Evolutionary conservation across 345 rosid genomes (phyloP), one percentile per base, ranked within the genome.

Genomic region (Zanthoxylum bungeanum): DNA sequence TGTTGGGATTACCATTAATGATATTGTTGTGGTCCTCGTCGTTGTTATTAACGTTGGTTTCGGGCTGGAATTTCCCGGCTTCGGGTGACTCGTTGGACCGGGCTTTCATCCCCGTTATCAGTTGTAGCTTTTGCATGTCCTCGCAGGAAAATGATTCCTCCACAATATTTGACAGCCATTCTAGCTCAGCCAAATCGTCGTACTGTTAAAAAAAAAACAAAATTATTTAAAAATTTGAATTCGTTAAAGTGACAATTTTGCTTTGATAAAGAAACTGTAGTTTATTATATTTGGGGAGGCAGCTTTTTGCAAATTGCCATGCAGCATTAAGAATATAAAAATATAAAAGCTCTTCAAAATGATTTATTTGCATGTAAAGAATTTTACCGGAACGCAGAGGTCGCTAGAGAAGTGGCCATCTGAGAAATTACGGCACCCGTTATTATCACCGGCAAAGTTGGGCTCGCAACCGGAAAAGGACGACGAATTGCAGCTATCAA

Each of bases 101-200:
- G 75, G 86, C 79, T 64, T 88, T 85, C 64, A 78, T 63, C 12
- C 99, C 99, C 33, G 97, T 87, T 51, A 91, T 89, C 25, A 93
- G 84, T 69, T 96, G 91, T 7, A 87, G 88, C 88, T 88, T 88
- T 56, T 89, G 88, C 77, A 87, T 62, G 76, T 93, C 99, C 60
- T 96, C 97, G 75, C 92, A 85, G 39, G 99, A 91, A 78, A 93
- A 93, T 14, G 99, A 93, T 76, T 96, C 98, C 73, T 96, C 99
- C 68, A 85, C 96, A 77, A 96, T 80, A 77, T 89, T 91, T 4
- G 99, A 96, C 22, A 96, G 76, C 99, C 99, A 96, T 81, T 93
- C 99, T 11, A 96, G 85, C 89, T 96, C 97, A 60, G 96, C 99
- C 75, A 91, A 78, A 66, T 96, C 99, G 59, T 96, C 99, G 24